Base-by-base conservation (phyloP, 208 protist species). In the Wallacemonas collosoma region DNA sequence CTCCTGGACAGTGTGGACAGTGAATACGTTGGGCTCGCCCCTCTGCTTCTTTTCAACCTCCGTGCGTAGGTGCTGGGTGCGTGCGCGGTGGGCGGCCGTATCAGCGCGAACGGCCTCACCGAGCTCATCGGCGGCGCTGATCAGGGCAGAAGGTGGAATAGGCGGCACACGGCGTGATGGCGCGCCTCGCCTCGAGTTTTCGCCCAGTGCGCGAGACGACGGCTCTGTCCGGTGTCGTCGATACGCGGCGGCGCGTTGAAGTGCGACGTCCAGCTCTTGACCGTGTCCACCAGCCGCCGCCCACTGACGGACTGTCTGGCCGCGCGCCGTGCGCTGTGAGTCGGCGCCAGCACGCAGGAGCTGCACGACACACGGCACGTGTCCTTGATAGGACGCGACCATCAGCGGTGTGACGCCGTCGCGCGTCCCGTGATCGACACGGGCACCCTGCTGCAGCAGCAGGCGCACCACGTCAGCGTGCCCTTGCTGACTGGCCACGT, bases 361-460 rank as follows among this genome's bases (percentile, higher is more conserved):
- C 40, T 62, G 12, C 47, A 44, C 17, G 4, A 80, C 71, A 53
- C 71, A 79, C 12, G 41, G 50, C 15, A 61, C 39, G 47, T 81
- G 70, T 7, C 80, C 75, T 48, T 75, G 75, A 69, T 80, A 68
- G 2, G 80, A 74, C 1, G 80, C 80, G 45, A 85, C 70, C 80
- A 85, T 85, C 44, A 85, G 65, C 38, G 80, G 80, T 4, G 72
- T 71, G 50, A 85, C 35, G 48, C 80, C 80, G n/a, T 79, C 53
- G 44, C 56, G 40, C 14, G 73, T 83, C 15, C 64, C 40, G 17
- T 41, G 40, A 14, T 70, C 48, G 14, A 66, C 58, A 3, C 26
- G 9, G 12, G 55, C 75, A 4, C 71, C 75, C 5, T 12, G 3
- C 39, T 15, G 17, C 4, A 81, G 62, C 2, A 81, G 63, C 2